Percentiles rank a stretch among this genome's conserved stretches.
phyloP scores from a whole-genome alignment of 768 basidiomycete genomes.

The Mycena kentingensis region DNA sequence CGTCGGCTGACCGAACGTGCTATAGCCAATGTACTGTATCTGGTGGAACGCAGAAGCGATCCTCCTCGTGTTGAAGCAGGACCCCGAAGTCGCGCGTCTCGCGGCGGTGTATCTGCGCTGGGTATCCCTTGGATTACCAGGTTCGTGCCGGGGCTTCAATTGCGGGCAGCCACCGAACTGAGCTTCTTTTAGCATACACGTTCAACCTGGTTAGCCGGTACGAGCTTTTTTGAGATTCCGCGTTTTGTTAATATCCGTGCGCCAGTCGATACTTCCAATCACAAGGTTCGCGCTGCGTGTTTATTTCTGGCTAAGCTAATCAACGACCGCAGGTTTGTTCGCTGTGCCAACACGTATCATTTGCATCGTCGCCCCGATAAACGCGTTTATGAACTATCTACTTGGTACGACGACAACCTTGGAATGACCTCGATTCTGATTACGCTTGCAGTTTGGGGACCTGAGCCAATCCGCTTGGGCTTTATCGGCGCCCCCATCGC shows the following conservation, averaged over 20 bases:
- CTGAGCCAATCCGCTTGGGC: constrained; percentile 73
- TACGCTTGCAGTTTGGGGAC: constrained; percentile 85
- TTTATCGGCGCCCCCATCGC: constrained; percentile 93
- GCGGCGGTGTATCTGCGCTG: constrained; percentile 79
- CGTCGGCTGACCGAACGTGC: not conserved
- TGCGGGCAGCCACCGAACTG: constrained; percentile 5
- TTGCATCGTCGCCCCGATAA: constrained; percentile 81
- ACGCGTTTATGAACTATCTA: constrained; percentile 78
- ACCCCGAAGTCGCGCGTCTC: constrained; percentile 78
- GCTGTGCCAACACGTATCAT: constrained; percentile 83
- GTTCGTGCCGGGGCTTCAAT: constrained; percentile 36
- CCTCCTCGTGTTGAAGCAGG: constrained; percentile 74
- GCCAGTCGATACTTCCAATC: constrained; percentile 77
- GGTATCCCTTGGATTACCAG: constrained; percentile 77
- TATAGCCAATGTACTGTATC: constrained; percentile 35
- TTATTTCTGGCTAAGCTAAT: too few relatives aligned
- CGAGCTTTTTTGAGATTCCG: not conserved
- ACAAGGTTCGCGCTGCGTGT: constrained; percentile 52
- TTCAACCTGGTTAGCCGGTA: constrained; percentile 55
- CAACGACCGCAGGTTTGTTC: constrained; percentile 73
- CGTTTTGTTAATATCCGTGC: constrained; percentile 2
- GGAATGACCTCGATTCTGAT: too few relatives aligned
- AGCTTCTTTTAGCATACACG: constrained; percentile 41
- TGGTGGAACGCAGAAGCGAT: constrained; percentile 87
- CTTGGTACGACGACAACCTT: too few relatives aligned